These are phyloP conservation scores for Leptoxyphium fumago DNA, from an alignment of 2,329 filamentous ascomycete genomes.

Conservation along the genomic window DNA sequence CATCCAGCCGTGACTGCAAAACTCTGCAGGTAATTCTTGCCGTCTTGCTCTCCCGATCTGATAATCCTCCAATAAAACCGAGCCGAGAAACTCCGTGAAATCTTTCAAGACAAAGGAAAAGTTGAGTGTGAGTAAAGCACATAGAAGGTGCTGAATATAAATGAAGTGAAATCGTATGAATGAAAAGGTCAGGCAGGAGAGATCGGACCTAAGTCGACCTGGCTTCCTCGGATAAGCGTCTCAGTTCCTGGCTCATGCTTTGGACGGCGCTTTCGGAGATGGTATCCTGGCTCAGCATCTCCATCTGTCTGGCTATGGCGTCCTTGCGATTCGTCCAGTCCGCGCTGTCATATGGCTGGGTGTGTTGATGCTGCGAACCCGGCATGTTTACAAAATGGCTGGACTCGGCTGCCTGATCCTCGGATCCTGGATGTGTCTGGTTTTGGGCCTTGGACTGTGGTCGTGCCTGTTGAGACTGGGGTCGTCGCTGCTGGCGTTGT, in stretches of 20 bases:
- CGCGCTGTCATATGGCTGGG: not conserved
- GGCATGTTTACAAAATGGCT: not conserved
- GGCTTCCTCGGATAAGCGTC: conserved; percentile 11
- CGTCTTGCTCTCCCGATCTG: no score
- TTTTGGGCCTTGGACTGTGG: not conserved
- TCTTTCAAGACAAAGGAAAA: no score
- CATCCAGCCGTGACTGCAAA: no score
- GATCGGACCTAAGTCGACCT: not conserved
- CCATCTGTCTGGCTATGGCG: not conserved
- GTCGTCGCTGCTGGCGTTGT: not conserved
- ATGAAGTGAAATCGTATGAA: no score
- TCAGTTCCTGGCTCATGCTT: not conserved
- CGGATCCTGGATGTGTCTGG: not conserved
- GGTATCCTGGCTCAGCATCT: not conserved
- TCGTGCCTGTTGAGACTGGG: not conserved
- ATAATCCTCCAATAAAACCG: no score
- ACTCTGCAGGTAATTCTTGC: no score
- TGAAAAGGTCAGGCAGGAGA: not conserved
- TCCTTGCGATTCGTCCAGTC: not conserved
- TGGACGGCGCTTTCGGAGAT: not conserved
- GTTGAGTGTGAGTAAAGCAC: no score
- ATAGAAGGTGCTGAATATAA: no score
- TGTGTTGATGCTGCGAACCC: not conserved
- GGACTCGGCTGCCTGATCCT: not conserved
- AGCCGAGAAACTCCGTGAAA: no score